Conservation (phyloP, 2,329 filamentous ascomycete genomes). For the Cordyceps farinosa region DNA sequence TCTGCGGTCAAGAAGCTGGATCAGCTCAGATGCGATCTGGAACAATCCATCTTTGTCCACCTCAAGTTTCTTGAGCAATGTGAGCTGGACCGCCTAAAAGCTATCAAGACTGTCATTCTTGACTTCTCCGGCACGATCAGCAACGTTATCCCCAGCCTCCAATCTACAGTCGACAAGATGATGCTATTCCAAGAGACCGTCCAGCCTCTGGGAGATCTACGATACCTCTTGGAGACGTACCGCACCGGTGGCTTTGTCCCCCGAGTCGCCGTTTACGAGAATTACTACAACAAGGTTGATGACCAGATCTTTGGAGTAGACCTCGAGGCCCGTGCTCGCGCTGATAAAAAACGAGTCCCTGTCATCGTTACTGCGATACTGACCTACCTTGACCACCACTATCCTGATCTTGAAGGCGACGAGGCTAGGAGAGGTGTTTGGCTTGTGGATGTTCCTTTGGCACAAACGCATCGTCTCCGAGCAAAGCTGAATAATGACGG, state of each 20-base stretch:
- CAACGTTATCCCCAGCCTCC: slow-evolving; percentile 94
- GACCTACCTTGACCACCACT: slow-evolving; percentile 93
- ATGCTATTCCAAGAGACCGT: slow-evolving; percentile 98
- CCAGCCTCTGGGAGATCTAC: slow-evolving; percentile 84
- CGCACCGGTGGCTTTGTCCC: slow-evolving; percentile 90
- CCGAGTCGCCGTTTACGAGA: slow-evolving; percentile 90
- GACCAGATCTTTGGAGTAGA: slow-evolving; percentile 98
- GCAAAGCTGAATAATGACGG: slow-evolving; percentile 84
- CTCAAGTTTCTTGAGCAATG: slow-evolving; percentile 96
- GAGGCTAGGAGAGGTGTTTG: slow-evolving; percentile 89
- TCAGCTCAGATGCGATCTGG: slow-evolving; percentile 85
- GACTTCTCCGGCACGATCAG: slow-evolving; percentile 97
- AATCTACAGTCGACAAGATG: slow-evolving; percentile 97
- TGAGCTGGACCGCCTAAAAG: slow-evolving; percentile 91
- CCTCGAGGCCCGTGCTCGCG: slow-evolving; percentile 88
- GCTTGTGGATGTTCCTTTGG: slow-evolving; percentile 86
- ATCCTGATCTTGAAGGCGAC: slow-evolving; percentile 95
- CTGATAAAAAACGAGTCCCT: slow-evolving; percentile 93
- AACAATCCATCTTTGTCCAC: slow-evolving; percentile 90
- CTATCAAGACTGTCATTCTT: slow-evolving; percentile 95
- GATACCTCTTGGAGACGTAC: slow-evolving; percentile 95
- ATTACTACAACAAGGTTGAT: slow-evolving; percentile 98
- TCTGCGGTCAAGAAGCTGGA: slow-evolving; percentile 80
- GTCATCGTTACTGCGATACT: slow-evolving; percentile 87
- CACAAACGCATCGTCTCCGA: slow-evolving; percentile 80